phyloP scores from a whole-genome alignment of 2,329 filamentous ascomycete genomes.

The Fusarium bactridioides region DNA sequence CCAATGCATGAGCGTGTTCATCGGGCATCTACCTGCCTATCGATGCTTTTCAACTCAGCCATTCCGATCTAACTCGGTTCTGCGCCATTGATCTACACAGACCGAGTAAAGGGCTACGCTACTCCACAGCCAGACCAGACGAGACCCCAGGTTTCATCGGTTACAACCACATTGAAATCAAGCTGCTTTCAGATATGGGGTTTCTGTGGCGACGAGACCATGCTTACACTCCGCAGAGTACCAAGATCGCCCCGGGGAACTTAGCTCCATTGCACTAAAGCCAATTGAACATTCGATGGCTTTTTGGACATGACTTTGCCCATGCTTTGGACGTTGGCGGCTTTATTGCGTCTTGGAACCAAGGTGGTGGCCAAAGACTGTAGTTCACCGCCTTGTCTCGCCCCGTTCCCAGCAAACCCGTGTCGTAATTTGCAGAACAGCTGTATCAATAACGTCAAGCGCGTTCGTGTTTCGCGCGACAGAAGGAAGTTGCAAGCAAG shows the following conservation, averaged over 20 bases:
- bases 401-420: background rate
- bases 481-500: background rate
- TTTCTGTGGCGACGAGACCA: constrained; percentile 6
- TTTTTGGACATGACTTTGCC: background rate
- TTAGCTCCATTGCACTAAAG: background rate
- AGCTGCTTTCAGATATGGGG: background rate
- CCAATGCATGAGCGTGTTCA: background rate
- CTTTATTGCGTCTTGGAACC: background rate
- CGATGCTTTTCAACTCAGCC: background rate
- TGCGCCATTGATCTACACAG: background rate
- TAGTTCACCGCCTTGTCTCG: background rate
- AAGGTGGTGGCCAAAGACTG: background rate
- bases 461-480: background rate
- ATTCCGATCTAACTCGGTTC: background rate
- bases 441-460: background rate
- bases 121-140: background rate
- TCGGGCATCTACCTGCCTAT: background rate
- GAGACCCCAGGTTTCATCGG: background rate
- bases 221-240: background rate
- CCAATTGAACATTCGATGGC: background rate
- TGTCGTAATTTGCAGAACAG: background rate
- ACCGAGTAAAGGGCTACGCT: background rate
- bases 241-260: background rate
- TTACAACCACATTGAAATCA: background rate
- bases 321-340: background rate